Evolutionary conservation across 176 grass and related monocot genomes (phyloP), one percentile per base, ranked within the genome.

Genomic region (Saccharum officinarum): DNA sequence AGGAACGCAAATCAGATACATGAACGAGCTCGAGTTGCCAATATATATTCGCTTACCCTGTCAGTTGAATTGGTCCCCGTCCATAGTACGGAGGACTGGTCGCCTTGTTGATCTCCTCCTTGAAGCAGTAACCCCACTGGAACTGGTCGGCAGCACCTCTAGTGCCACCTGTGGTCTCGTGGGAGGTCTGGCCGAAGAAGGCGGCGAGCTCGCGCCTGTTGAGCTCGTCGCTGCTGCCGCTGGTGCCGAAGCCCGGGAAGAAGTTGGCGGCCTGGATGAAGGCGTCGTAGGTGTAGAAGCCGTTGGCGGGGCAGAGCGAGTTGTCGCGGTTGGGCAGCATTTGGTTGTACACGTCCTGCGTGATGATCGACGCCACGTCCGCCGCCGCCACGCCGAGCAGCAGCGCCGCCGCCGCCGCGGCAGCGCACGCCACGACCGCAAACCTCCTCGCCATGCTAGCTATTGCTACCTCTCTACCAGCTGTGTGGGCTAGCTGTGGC

Each of bases 101-200:
- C 8, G 74, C 7, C 16, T 44, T 3, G 68, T 1, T 73, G 41
- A 46, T 46, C 82, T 91, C 92, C 41, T 87, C 52, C 72, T 82
- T 78, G 78, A 83, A 88, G 82, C 88, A 93, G 82, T 93, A 93
- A 3, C 92, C 92, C 88, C 92, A 93, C 1, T 76, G 30, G 76
- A 86, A 91, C 36, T 87, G 81, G 40, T 30, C 72, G 16, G 45
- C 26, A 22, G 72, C 72, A 1, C 72, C 72, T 15, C 7, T 44
- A 2, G 69, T 72, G 0, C 20, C 69, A 8, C 87, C 91, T 4
- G 84, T 93, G 37, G 91, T 93, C 47, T 93, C 91, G 25, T 93
- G 91, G 3, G 91, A 93, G 59, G 87, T 90, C 81, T 92, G 76
- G 16, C 66, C 91, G 44, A 92, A 87, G 91, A 92, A 92, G 38